These are phyloP conservation scores for Russula earlei DNA, from an alignment of 768 basidiomycete species.

Conservation along the genomic window DNA sequence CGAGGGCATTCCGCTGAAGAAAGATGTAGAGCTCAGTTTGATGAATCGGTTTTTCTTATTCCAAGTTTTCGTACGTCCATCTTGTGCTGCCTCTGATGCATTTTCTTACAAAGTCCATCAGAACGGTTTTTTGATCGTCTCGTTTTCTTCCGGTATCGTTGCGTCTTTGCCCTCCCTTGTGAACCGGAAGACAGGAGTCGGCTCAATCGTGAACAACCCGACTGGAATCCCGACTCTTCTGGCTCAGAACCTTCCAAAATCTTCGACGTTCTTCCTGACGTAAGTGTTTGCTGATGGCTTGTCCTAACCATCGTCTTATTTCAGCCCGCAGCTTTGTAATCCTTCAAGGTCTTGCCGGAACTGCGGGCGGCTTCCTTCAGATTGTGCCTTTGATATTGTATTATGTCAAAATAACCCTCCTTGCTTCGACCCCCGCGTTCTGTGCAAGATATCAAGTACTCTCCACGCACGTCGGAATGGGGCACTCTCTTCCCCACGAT, in stretches of 20 bases:
- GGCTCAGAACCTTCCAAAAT: slow-evolving; percentile 68
- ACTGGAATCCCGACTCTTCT: slow-evolving; percentile 58
- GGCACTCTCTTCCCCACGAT: slow-evolving; percentile 67
- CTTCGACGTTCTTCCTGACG: slow-evolving; percentile 89
- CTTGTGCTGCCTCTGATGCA: not conserved
- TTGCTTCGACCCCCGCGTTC: slow-evolving; percentile 86
- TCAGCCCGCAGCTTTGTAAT: slow-evolving; percentile 49
- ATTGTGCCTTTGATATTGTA: slow-evolving; percentile 69
- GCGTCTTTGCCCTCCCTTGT: slow-evolving; percentile 54
- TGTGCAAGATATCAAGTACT: slow-evolving; percentile 77
- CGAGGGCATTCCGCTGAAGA: slow-evolving; percentile 83
- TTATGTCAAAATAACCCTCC: slow-evolving; percentile 81
- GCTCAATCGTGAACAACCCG: slow-evolving; percentile 34
- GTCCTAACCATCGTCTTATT: not conserved
- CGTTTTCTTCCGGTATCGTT: slow-evolving; percentile 75
- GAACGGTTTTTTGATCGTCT: slow-evolving; percentile 92
- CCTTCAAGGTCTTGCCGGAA: slow-evolving; percentile 71
- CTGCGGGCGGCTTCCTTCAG: slow-evolving; percentile 73
- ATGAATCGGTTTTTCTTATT: slow-evolving; percentile 92
- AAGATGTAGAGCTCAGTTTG: slow-evolving; percentile 76
- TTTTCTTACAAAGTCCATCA: slow-evolving; percentile 25
- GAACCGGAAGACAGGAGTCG: slow-evolving; percentile 25
- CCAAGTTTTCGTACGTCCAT: slow-evolving; percentile 69
- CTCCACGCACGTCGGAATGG: slow-evolving; percentile 55
- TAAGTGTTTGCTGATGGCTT: slow-evolving; percentile 28